Base-by-base conservation (phyloP, 2,329 filamentous ascomycete species). In the Samsoniella hepiali region DNA sequence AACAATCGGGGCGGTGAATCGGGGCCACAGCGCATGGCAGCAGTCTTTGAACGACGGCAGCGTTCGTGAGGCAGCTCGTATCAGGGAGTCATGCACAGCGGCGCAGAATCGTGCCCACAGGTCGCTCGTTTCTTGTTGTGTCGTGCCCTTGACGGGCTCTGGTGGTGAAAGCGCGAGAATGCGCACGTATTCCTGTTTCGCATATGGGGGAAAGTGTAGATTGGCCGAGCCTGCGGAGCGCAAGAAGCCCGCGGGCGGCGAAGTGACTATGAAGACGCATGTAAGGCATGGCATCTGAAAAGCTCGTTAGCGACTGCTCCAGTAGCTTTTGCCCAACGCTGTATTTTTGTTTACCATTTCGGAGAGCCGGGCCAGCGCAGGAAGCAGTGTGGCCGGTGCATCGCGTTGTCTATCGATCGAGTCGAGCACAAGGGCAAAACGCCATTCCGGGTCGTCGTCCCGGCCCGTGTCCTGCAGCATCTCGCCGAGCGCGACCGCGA, bases 341-440 rank as follows among this genome's bases (percentile, higher is more conserved):
- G 27, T n/a, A 17, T 11, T 31, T 32, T 2, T 13, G 47, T 34
- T 32, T 78, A 95, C 91, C 65, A 89, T 83, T 74, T 97, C 93
- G 15, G 91, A 89, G 27, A 99, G 75, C 65, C 93, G 84, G 29
- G 90, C 91, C 66, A 99, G 77, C 13, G 91, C 93, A 38, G 93
- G 88, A 5, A 97, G 78, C 15, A 98, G 77, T 1, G 91, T 96
- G 3, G 87, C 83, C 6, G 90, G 86, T 6, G 90, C 87, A 71
- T 98, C 94, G 70, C 89, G 83, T 74, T 97, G 91, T 66, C 83
- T 85, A 74, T 98, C 94, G 63, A 98, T 88, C 11, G 87, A 91
- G 78, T 98, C 95, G 66, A 98, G 83, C 11, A 97, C 91, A 64
- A 98, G 76, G 9, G 94, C 87, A 69, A 97, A 93, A 67, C 88